Base-by-base conservation (phyloP, 257 asterid genomes). In the Dorcoceras hygrometricum region DNA sequence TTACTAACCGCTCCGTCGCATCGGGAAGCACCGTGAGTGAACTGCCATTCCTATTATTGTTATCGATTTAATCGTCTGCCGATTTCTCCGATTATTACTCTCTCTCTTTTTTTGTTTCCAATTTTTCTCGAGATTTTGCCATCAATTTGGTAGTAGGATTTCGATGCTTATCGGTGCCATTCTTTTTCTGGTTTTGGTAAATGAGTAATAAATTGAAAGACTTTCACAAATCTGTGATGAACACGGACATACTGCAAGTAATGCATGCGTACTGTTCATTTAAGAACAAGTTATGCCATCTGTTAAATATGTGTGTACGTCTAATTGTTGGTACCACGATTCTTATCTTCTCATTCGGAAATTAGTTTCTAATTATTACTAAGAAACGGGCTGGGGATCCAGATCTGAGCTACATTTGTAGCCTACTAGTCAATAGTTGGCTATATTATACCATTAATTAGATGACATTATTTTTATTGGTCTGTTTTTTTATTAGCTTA, bases 21-120 rank as follows among this genome's bases (percentile, higher is more conserved):
- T 87, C 80, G 25, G 98, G 98, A 3, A 71, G 75, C 93, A 93
- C 98, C 24, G 97, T 93, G 67, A 77, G 76, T 69, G 16, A 8
- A n/a, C 29, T 26, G 46, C 16, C 34, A 12, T 8, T 57, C 14
- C 51, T 54, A 7, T 22, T 14, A 50, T 20, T 11, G 14, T n/a
- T 8, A 5, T 34, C 1, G 3, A 26, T 32, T 23, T 67, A 10
- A 43, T 61, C 54, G 22, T 7, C 20, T 8, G n/a, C 14, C 12
- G 12, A 1, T 23, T 59, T 1, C 16, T 11, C 20, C 9, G n/a
- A 8, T 43, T 14, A n/a, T n/a, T n/a, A n/a, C n/a, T n/a, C n/a
- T n/a, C n/a, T n/a, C n/a, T n/a, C n/a, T n/a, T n/a, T n/a, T n/a
- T n/a, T n/a, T n/a, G n/a, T n/a, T n/a, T n/a, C n/a, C n/a, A n/a